These are phyloP conservation scores for Hysterangium stoloniferum DNA, from an alignment of 768 basidiomycete species.

Conservation along the genomic window DNA sequence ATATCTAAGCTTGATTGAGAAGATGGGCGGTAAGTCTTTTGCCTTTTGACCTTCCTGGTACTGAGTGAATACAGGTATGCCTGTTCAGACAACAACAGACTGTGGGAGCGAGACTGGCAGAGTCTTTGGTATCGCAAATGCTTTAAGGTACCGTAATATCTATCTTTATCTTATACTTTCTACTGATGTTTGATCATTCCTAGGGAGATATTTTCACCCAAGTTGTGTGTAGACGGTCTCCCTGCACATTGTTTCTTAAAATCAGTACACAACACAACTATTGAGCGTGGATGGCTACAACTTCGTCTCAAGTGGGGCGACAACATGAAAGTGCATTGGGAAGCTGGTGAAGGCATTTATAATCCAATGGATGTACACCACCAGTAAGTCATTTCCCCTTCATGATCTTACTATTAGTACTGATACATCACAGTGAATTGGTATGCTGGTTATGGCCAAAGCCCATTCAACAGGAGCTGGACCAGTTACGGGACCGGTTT, in stretches of 20 bases:
- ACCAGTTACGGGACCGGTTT: constrained; percentile 14
- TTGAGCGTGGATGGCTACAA: constrained; percentile 29
- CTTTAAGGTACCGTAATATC: constrained; percentile 28
- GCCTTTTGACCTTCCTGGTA: neutral
- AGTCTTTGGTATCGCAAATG: constrained; percentile 25
- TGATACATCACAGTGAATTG: constrained; percentile 15
- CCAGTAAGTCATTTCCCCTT: constrained; percentile 19
- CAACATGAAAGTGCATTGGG: constrained; percentile 21
- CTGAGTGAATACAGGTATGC: constrained; percentile 22
- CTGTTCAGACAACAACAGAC: constrained; percentile 28
- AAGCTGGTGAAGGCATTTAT: constrained; percentile 17
- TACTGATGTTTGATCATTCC: neutral
- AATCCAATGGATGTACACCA: constrained; percentile 19
- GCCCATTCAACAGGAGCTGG: constrained; percentile 15
- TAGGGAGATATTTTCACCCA: constrained; percentile 23
- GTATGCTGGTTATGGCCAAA: constrained; percentile 21
- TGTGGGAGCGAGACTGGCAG: constrained; percentile 29
- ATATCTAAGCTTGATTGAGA: constrained; percentile 20
- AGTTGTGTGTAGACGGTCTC: constrained; percentile 17
- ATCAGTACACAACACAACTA: constrained; percentile 14
- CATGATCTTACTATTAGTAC: neutral
- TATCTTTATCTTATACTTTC: too few species aligned
- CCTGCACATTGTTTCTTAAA: constrained; percentile 26
- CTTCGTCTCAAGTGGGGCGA: constrained; percentile 27
- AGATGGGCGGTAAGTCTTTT: constrained; percentile 18